Base-by-base conservation (phyloP, 345 rosid genomes). In the Laguncularia racemosa region DNA sequence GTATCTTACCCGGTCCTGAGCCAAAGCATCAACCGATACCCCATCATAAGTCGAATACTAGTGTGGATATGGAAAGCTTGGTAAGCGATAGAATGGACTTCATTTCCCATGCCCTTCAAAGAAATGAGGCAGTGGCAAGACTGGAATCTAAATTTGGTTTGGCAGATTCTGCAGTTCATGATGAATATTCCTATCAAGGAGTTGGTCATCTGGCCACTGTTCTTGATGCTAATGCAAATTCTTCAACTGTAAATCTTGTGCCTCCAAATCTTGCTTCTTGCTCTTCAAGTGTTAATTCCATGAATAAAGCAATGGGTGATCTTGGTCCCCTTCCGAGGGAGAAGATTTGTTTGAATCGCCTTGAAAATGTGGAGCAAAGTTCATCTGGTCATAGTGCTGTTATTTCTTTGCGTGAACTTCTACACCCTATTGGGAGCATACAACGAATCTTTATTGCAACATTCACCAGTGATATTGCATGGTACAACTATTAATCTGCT, bases 331-430 rank as follows among this genome's bases (percentile, higher is more conserved):
- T 84, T 50, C 83, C 92, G 19, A 84, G 86, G 63, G 85, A 83
- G 90, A 84, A 76, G 60, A 82, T 79, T 65, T 86, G 80, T 73
- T 71, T 91, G 57, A 91, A 88, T 54, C 90, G 82, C 33, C 98
- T 88, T 60, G 74, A 79, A 14, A 72, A 55, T 56, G 67, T 71
- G 67, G 81, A 80, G 58, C 62, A 59, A 26, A 64, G 44, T 53
- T 73, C 84, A 59, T 50, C 53, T 13, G 63, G 61, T 65, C 57
- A 53, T 62, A 63, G 72, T 56, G 64, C 76, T 59, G 70, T 60
- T 58, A 68, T 86, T 69, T 85, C 96, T 48, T 74, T 91, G 70
- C 78, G 74, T 33, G 96, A 86, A 65, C 95, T 91, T 76, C 77
- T 91, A 52, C 52, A 79, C 71, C 98, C 95, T 48, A 69, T 84